A percentile compares a stretch with the other conserved stretches of the same genome.
phyloP scores from a whole-genome alignment of 495 filamentous ascomycete genomes.

The Choiromyces venosus region DNA sequence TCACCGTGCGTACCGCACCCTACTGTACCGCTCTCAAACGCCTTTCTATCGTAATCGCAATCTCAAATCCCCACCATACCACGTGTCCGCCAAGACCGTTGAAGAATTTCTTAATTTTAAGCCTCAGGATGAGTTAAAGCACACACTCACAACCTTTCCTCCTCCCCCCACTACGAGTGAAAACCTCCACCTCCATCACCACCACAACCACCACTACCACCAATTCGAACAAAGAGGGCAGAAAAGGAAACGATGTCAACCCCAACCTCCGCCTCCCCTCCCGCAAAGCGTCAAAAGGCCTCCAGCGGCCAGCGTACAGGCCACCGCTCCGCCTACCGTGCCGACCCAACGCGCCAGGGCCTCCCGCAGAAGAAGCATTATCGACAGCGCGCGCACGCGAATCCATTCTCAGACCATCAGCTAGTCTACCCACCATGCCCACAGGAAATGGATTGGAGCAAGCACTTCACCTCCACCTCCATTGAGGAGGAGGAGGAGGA shows the following conservation, averaged over 20 bases:
- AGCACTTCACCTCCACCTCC: slow-evolving; percentile 53
- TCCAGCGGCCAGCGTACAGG: slow-evolving; percentile 35
- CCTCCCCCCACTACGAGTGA: background rate
- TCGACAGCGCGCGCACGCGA: slow-evolving; percentile 91
- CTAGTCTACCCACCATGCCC: slow-evolving; percentile 79
- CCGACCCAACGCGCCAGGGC: slow-evolving; percentile 40
- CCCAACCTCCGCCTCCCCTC: slow-evolving; percentile 25
- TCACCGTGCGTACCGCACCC: background rate
- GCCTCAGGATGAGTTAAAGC: background rate
- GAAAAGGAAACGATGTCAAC: too few relatives aligned
- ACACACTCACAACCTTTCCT: background rate
- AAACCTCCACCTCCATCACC: background rate
- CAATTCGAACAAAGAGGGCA: too few relatives aligned
- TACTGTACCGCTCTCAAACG: background rate
- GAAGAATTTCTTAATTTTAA: slow-evolving; percentile 2
- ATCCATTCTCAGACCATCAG: slow-evolving; percentile 90
- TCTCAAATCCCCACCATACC: background rate
- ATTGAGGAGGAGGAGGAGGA: slow-evolving; percentile 18
- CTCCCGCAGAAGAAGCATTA: slow-evolving; percentile 93
- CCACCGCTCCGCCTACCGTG: slow-evolving; percentile 35
- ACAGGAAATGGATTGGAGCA: slow-evolving; percentile 82
- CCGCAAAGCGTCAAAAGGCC: slow-evolving; percentile 34
- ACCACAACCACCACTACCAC: too few relatives aligned
- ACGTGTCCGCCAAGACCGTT: background rate
- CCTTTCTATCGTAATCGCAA: background rate